Evolutionary conservation across 2,329 filamentous ascomycete species (phyloP), one percentile per base, ranked within the genome.

Genomic region (Beauveria caledonica): DNA sequence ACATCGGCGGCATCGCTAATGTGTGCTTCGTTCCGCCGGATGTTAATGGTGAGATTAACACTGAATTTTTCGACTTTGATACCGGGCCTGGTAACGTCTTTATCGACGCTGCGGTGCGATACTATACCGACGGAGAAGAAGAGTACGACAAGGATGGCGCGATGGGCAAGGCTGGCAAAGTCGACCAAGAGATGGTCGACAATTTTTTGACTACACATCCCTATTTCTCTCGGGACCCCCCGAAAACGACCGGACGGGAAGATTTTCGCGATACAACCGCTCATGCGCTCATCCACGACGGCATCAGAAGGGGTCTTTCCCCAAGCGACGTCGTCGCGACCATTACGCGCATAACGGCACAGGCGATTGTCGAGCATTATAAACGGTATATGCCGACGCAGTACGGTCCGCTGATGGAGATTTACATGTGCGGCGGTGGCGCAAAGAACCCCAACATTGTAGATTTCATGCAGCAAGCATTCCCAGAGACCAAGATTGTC

Each of bases 401-500:
- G 23, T 70, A 75, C 54, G 68, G 69, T 10, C 67, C 68, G 15
- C 74, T 84, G 58, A 76, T 73, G 5, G 82, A 86, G 70, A 76
- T 86, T 42, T 86, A 81, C 72, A 81, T 86, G 77, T 85, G 82
- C 67, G 83, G 83, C 11, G 81, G 80, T 5, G 81, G 81, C 19
- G 81, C 82, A 0, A 76, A 78, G 62, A 85, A 86, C 65, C 78
- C 80, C 1, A 85, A 84, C 64, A 85, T 86, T 64, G 74, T 66
- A 8, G 68, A 75, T 7, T 82, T 77, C 66, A 78, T 86, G 63
- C 78, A 81, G 67, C 66, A 68, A 58, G 70, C 74, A 62, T 81
- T 77, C 64, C 81, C 77, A 15, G 71, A 74, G 42, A 77, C 77
- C 2, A 74, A 72, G 42, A 80, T 86, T 49, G 71, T 77, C 58